Conservation (phyloP, 2,329 filamentous ascomycete genomes). For the Rhexocercosporidium sp. region DNA sequence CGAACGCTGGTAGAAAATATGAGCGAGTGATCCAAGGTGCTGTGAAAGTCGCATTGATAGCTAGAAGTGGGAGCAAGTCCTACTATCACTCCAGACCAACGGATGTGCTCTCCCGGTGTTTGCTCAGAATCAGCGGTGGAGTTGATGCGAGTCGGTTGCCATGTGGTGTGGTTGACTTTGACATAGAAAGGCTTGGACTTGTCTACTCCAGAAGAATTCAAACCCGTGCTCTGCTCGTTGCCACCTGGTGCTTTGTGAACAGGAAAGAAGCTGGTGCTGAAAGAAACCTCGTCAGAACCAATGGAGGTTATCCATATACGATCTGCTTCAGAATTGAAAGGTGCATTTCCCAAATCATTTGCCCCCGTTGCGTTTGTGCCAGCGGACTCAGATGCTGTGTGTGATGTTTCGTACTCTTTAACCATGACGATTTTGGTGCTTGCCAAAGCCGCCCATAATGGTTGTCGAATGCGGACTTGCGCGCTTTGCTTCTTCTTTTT, state of each 20-base stretch:
- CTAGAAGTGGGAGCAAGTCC: slow-evolving; percentile 73
- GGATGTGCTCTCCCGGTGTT: slow-evolving; percentile 51
- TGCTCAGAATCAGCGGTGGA: slow-evolving; percentile 48
- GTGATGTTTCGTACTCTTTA: slow-evolving; percentile 86
- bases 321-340: slow-evolving; percentile 71
- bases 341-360: slow-evolving; percentile 77
- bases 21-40: slow-evolving; percentile 66
- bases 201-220: slow-evolving; percentile 58
- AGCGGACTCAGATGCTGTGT: slow-evolving; percentile 73
- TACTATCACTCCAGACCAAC: slow-evolving; percentile 75
- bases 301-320: slow-evolving; percentile 85
- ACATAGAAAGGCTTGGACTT: slow-evolving; percentile 78
- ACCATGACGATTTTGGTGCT: slow-evolving; percentile 97
- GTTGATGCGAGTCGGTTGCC: slow-evolving; percentile 78
- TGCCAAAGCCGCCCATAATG: slow-evolving; percentile 90
- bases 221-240: slow-evolving; percentile 44
- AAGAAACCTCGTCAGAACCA: slow-evolving; percentile 77
- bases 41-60: slow-evolving; percentile 80
- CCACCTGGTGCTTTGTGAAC: slow-evolving; percentile 43
- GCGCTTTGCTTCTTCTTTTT: slow-evolving; percentile 91
- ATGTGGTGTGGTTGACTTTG: slow-evolving; percentile 77
- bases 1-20: slow-evolving; percentile 74
- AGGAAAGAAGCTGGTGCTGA: slow-evolving; percentile 72
- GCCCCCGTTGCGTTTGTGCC: slow-evolving; percentile 78
- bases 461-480: slow-evolving; percentile 87